Evolutionary conservation across 1,139 yeast genomes (phyloP).

Genomic region (Pichia kudriavzevii): DNA sequence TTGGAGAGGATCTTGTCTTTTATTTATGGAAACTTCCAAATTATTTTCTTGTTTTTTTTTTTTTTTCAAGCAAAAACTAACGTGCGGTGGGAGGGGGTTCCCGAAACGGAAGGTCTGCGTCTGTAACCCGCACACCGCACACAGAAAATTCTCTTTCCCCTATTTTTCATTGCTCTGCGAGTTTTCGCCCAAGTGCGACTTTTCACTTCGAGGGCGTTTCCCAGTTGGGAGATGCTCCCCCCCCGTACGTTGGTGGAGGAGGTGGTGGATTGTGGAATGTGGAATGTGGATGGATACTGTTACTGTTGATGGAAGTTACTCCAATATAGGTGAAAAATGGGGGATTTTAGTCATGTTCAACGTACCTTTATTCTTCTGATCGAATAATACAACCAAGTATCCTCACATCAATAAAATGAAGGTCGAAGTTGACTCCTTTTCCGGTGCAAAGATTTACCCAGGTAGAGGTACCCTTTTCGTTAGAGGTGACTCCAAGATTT

Average conservation of each 20-base stretch:
- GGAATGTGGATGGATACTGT: too few species aligned
- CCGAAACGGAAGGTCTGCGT: neutral
- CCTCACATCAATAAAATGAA: conserved; percentile 50
- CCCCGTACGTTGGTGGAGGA: conserved; percentile 2
- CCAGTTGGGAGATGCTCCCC: too few species aligned
- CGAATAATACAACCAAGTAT: conserved; percentile 4
- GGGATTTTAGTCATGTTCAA: too few species aligned
- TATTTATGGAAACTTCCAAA: too few species aligned
- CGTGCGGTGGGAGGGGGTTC: neutral
- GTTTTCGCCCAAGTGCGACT: neutral
- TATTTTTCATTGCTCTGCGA: neutral
- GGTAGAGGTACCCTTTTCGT: conserved; percentile 99
- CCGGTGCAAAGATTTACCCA: conserved; percentile 99
- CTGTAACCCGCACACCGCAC: conserved; percentile 1
- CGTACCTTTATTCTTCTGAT: too few species aligned
- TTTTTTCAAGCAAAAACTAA: too few species aligned
- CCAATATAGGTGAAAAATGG: too few species aligned
- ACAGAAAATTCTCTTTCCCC: neutral
- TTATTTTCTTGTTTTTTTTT: too few species aligned
- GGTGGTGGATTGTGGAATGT: too few species aligned
- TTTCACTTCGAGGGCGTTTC: too few species aligned
- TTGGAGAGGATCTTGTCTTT: too few species aligned
- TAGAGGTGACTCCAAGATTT: conserved; percentile 99
- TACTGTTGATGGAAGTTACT: too few species aligned
- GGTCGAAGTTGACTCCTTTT: conserved; percentile 99